Conservation (phyloP, 495 filamentous ascomycete genomes). For the Aspergillus carlsbadensis region DNA sequence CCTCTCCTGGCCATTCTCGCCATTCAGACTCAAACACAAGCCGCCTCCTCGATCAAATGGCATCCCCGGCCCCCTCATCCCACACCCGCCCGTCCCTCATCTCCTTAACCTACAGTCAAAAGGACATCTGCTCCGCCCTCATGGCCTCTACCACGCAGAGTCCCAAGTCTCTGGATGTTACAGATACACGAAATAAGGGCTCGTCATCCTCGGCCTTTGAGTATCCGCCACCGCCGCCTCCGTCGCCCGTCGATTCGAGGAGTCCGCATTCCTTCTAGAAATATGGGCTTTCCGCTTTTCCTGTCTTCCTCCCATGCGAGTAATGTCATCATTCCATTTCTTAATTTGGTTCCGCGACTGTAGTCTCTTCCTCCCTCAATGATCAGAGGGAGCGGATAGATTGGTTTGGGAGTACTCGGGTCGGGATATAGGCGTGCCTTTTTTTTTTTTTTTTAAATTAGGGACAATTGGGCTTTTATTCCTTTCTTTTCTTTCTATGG, state of each 20-base stretch:
- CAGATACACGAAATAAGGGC: background rate
- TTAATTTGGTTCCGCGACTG: too few species aligned
- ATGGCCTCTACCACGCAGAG: constrained; percentile 31
- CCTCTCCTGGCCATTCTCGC: background rate
- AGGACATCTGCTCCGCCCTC: constrained; percentile 42
- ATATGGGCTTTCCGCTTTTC: background rate
- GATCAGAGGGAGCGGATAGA: background rate
- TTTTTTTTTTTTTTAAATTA: background rate
- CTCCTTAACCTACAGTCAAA: constrained; percentile 36
- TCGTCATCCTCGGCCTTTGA: constrained; percentile 6
- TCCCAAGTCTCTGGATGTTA: constrained; percentile 29
- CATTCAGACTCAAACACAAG: background rate
- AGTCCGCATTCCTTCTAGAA: constrained; percentile 8
- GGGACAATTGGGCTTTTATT: background rate
- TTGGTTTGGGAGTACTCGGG: background rate
- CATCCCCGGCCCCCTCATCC: constrained; percentile 22
- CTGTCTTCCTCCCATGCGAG: too few species aligned
- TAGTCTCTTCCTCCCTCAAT: background rate
- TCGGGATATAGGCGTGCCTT: background rate
- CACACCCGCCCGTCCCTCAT: constrained; percentile 24
- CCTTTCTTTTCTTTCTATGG: background rate
- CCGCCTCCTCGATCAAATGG: constrained; percentile 19
- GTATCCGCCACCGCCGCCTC: constrained; percentile 44
- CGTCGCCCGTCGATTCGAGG: constrained; percentile 44
- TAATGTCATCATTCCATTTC: too few species aligned